Evolutionary conservation across 2,329 filamentous ascomycete species (phyloP).

Genomic region (Hirsutella thompsonii): DNA sequence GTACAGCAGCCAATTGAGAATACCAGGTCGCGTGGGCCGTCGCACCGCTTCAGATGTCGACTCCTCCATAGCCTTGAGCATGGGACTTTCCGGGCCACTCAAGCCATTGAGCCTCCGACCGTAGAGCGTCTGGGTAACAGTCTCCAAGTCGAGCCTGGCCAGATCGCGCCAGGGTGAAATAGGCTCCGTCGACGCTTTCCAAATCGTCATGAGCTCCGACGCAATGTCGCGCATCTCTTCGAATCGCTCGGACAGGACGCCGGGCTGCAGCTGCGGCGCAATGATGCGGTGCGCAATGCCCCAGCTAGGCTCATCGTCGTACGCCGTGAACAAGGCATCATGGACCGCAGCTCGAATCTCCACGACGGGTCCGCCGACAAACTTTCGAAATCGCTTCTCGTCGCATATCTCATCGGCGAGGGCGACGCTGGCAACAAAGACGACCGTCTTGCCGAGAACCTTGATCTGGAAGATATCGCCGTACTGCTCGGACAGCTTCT

Average conservation of each 20-base stretch:
- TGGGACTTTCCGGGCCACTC: constrained; percentile 29
- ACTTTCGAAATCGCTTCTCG: constrained; percentile 40
- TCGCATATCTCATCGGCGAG: constrained; percentile 38
- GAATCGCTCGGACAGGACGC: constrained; percentile 23
- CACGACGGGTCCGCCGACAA: constrained; percentile 36
- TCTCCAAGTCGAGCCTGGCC: constrained; percentile 39
- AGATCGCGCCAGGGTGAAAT: constrained; percentile 35
- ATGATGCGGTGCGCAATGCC: constrained; percentile 38
- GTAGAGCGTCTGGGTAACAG: constrained; percentile 35
- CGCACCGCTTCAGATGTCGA: constrained; percentile 42
- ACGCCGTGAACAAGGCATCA: constrained; percentile 39
- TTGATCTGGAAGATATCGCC: constrained; percentile 26
- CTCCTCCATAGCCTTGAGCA: constrained; percentile 40
- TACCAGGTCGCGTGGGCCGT: constrained; percentile 34
- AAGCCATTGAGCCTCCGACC: constrained; percentile 36
- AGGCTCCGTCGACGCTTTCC: constrained; percentile 25
- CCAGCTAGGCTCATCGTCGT: constrained; percentile 33
- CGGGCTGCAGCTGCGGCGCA: constrained; percentile 27
- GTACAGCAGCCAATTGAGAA: constrained; percentile 40
- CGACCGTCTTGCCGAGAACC: constrained; percentile 17
- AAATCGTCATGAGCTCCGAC: constrained; percentile 34
- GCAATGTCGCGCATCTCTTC: constrained; percentile 35
- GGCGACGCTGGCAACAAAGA: constrained; percentile 34
- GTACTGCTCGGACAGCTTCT: constrained; percentile 20
- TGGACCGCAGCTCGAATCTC: constrained; percentile 38